phyloP scores from a whole-genome alignment of 176 grass and related monocot genomes.

The Oryza australiensis region DNA sequence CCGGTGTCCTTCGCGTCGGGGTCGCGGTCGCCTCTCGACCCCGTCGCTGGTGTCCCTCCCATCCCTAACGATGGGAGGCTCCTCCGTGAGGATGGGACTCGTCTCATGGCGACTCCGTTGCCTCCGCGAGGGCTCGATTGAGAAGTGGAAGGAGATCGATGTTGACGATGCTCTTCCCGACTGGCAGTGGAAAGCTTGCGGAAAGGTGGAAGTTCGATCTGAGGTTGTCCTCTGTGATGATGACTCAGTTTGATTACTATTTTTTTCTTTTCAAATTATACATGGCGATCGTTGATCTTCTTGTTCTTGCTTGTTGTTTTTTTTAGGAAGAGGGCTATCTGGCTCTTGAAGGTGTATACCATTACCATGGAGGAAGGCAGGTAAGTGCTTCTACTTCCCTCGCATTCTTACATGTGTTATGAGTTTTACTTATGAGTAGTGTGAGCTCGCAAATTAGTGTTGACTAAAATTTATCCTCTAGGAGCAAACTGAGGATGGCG shows the following conservation, averaged over 20 bases:
- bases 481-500: slow-evolving; percentile 31
- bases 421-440: too few species aligned
- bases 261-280: background rate
- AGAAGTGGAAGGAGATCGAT: slow-evolving; percentile 64
- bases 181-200: slow-evolving; percentile 67
- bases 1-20: too few species aligned
- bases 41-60: background rate
- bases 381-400: background rate
- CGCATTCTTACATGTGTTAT: background rate
- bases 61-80: slow-evolving; percentile 43
- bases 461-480: slow-evolving; percentile 5
- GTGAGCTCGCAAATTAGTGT: background rate
- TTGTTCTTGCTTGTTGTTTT: slow-evolving; percentile 9
- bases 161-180: slow-evolving; percentile 51
- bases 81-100: slow-evolving; percentile 45
- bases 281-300: background rate
- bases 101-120: slow-evolving; percentile 47
- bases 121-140: slow-evolving; percentile 43
- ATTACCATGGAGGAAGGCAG: background rate
- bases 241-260: background rate
- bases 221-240: slow-evolving; percentile 15
- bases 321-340: slow-evolving; percentile 67
- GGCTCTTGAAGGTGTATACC: slow-evolving; percentile 55
- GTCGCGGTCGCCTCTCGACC: background rate
- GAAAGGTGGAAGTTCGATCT: slow-evolving; percentile 41